Percentiles rank a stretch among this genome's conserved stretches.
phyloP scores from a whole-genome alignment of 2,329 filamentous ascomycete species.

The Clonostachys rhizophaga region DNA sequence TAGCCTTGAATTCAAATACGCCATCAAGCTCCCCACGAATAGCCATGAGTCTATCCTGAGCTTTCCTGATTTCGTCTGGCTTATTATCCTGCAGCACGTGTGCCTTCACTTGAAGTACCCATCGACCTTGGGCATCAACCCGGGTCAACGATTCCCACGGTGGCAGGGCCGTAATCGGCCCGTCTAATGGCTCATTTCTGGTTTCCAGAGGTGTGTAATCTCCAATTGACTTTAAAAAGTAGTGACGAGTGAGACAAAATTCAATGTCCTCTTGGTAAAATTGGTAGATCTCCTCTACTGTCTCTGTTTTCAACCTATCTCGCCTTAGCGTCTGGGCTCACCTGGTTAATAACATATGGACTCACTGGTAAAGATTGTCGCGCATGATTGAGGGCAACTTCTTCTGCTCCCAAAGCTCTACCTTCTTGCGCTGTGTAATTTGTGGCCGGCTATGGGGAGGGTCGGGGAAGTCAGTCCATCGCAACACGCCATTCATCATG shows the following conservation, averaged over 20 bases:
- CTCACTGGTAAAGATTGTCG: conserved; percentile 49
- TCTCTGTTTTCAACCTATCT: conserved; percentile 45
- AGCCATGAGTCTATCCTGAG: conserved; percentile 42
- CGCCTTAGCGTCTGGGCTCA: background rate
- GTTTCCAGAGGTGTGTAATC: conserved; percentile 23
- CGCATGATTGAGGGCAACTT: conserved; percentile 40
- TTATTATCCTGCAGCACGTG: conserved; percentile 52
- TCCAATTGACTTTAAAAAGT: conserved; percentile 28
- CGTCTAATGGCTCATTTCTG: conserved; percentile 3
- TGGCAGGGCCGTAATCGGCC: conserved; percentile 27
- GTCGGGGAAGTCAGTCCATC: conserved; percentile 59
- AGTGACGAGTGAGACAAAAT: conserved; percentile 44
- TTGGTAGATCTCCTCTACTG: conserved; percentile 46
- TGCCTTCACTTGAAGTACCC: conserved; percentile 50
- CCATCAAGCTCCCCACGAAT: conserved; percentile 42
- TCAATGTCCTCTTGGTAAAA: conserved; percentile 52
- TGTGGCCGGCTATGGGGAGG: conserved; percentile 40
- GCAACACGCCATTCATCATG: conserved; percentile 38
- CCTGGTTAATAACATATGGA: background rate
- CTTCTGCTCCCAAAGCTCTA: conserved; percentile 49
- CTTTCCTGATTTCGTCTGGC: conserved; percentile 52
- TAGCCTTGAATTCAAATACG: conserved; percentile 44
- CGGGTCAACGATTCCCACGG: conserved; percentile 40
- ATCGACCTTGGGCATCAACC: conserved; percentile 42
- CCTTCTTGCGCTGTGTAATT: conserved; percentile 47